Base-by-base conservation (phyloP, 768 basidiomycete species). In the Kwoniella dendrophila region DNA sequence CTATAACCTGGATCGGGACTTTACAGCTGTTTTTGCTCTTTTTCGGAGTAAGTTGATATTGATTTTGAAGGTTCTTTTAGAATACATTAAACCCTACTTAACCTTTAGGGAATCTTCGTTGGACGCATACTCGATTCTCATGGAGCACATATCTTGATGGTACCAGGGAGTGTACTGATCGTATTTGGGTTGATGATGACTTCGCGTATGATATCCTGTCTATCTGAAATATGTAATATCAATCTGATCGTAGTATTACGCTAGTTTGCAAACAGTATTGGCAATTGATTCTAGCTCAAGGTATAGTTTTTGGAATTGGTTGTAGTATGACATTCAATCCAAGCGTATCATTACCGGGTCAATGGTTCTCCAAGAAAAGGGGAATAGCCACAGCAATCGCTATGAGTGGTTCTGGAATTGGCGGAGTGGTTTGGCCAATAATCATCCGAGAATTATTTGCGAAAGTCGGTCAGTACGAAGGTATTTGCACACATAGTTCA, bases 231-330 rank as follows among this genome's bases (percentile, higher is more conserved):
- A 45, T 24, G 20, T n/a, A 24, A 24, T 12, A 51, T 16, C 12
- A 8, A 14, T 24, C 24, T 53, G 51, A 34, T 34, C 5, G 16
- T 29, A n/a, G 29, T 20, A 20, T 20, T 20, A 53, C n/a, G n/a
- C n/a, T n/a, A n/a, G 51, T 53, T 20, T 53, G 51, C 38, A 59
- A 26, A 29, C 48, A 38, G 30, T 59, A 59, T 41, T 59, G 49
- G 47, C 58, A 59, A 36, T 26, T 49, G 18, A 49, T 59, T 12
- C 43, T 59, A 4, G 58, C 48, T n/a, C 58, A 59, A 40, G 58
- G 58, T 6, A 16, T 59, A 29, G 27, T 59, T 14, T 59, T 62
- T n/a, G 59, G 51, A 14, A 34, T 53, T 8, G 32, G 33, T 24
- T 53, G 51, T 34, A 34, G 33, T 14, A 16, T 53, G 51, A 40